Base-by-base conservation (phyloP, 2,329 filamentous ascomycete species). In the Mycosphaerella sp. region DNA sequence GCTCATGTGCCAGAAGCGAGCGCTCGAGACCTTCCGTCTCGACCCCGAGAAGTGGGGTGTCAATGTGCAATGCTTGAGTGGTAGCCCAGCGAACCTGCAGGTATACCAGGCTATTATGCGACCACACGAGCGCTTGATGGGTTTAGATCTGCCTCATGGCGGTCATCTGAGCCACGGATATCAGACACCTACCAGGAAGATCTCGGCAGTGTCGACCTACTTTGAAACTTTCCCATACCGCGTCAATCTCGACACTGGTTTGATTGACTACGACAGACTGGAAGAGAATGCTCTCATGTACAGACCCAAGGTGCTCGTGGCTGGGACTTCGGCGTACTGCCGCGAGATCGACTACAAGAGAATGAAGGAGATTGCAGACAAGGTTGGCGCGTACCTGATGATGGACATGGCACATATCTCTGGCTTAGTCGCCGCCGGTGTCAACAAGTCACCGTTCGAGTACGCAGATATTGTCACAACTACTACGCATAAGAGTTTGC, bases 381-480 rank as follows among this genome's bases (percentile, higher is more conserved):
- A 84, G 39, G 87, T 95, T 52, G 89, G 89, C 66, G 51, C 52
- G 18, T 98, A 97, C 75, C 82, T 98, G 46, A 81, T 98, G 58
- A 89, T 93, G 59, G 93, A 98, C 67, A 98, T 98, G 89, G 93
- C 93, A 51, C 93, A 98, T 74, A 97, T 98, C 70, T 97, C 91
- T 43, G 93, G 93, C 66, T 82, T 98, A 43, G 87, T 98, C 59
- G 89, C 93, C 44, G 89, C 89, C 55, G 87, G 85, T 64, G 93
- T 96, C 62, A 93, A 97, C 68, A 89, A 90, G 57, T 90, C 88
- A 43, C 93, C 93, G 40, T 98, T 98, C 77, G 78, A 82, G 58
- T 78, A 95, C 71, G 91, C 93, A 61, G 93, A 98, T 69, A 86
- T 98, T 52, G 93, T 98, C 64, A 98, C 93, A 58, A 98, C 93